Conservation (phyloP, 805 yeast genomes). For the Priceomyces haplophilus region DNA sequence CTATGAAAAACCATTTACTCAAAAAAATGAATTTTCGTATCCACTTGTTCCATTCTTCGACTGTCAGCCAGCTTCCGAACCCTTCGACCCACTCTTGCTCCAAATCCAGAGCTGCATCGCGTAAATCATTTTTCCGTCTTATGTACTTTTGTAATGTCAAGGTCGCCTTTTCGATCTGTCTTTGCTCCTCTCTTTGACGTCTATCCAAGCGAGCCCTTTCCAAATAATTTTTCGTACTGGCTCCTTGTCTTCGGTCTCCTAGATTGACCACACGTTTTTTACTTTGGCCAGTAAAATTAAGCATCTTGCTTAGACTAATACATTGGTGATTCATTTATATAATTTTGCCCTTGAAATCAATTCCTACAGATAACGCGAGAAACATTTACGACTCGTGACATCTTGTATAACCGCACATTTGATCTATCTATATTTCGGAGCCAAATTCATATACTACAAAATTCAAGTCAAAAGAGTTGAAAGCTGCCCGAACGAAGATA, state of each 20-base stretch:
- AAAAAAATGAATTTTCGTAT: conserved; percentile 19
- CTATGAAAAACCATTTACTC: conserved; percentile 12
- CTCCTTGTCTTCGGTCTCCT: conserved; percentile 47
- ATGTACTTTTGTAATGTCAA: conserved; percentile 48
- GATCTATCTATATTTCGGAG: not conserved
- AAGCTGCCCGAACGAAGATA: conserved; percentile 33
- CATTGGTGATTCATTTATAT: not conserved
- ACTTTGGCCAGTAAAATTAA: conserved; percentile 67
- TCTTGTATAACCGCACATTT: not conserved
- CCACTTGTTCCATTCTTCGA: conserved; percentile 19
- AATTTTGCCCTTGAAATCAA: not conserved
- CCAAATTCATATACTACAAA: not conserved
- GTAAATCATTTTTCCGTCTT: conserved; percentile 37
- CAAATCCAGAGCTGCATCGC: conserved; percentile 16
- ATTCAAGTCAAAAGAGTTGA: conserved; percentile 8
- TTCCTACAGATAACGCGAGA: not conserved
- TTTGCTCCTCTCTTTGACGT: conserved; percentile 55
- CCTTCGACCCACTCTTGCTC: conserved; percentile 15
- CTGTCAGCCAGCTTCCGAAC: conserved; percentile 5
- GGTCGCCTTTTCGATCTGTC: conserved; percentile 50
- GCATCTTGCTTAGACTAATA: conserved; percentile 20
- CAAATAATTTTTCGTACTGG: conserved; percentile 38
- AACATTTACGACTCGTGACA: not conserved
- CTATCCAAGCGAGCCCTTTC: conserved; percentile 66
- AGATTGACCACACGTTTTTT: conserved; percentile 62